Conservation (phyloP, 352 stramenopile genomes). For the Phytophthora rubi region DNA sequence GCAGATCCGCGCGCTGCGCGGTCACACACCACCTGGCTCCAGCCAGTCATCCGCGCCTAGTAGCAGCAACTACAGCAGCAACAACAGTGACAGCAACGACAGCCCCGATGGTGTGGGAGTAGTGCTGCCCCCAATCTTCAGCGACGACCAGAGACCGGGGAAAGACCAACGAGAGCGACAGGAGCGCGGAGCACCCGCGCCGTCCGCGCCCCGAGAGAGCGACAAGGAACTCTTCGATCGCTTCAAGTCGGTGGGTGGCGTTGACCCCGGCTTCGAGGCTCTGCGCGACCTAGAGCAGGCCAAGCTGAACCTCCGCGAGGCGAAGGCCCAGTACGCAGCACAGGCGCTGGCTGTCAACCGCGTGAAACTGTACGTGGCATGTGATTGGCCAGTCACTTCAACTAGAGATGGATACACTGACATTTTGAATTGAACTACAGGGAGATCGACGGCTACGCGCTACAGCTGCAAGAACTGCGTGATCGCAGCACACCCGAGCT, state of each 20-base stretch:
- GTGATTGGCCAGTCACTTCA: constrained; percentile 28
- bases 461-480: constrained; percentile 47
- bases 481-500: not conserved
- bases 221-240: constrained; percentile 68
- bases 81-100: constrained; percentile 7
- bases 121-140: constrained; percentile 18
- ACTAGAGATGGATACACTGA: constrained; percentile 24
- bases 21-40: constrained; percentile 18
- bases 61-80: constrained; percentile 1
- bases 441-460: constrained; percentile 53
- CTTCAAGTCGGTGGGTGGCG: constrained; percentile 46
- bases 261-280: constrained; percentile 46
- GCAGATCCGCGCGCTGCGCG: constrained; percentile 56
- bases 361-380: constrained; percentile 59
- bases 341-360: constrained; percentile 61
- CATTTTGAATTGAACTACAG: constrained; percentile 21
- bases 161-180: constrained; percentile 9
- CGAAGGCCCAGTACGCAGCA: constrained; percentile 40
- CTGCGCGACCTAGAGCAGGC: constrained; percentile 63
- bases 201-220: constrained; percentile 7
- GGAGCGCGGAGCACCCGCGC: not conserved
- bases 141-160: constrained; percentile 6
- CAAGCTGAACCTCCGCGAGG: constrained; percentile 63
- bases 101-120: not conserved
- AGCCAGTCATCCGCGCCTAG: constrained; percentile 7